Evolutionary conservation across 148 eudicot species (phyloP).

Genomic region (Pouteria glomerata): DNA sequence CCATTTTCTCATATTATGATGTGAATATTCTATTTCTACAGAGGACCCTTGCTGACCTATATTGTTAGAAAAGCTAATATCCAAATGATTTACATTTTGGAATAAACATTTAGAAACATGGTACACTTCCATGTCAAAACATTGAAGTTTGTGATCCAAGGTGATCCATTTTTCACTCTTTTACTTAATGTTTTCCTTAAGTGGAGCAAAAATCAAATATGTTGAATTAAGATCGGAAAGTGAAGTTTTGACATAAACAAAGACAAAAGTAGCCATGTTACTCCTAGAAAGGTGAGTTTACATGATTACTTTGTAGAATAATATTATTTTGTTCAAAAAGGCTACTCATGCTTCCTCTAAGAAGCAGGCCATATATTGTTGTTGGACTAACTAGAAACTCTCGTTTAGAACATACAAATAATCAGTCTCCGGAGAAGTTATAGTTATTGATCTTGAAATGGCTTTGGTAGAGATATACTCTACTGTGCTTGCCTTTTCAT

Average conservation of each 20-base stretch:
- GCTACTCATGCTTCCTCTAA: background rate
- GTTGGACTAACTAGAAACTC: background rate
- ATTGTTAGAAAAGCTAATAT: too few relatives aligned
- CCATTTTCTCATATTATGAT: background rate
- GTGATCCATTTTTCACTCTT: too few relatives aligned
- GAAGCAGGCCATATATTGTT: too few relatives aligned
- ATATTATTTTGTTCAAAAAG: background rate
- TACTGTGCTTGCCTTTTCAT: background rate
- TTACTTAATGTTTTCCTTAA: too few relatives aligned
- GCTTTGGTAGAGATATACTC: background rate
- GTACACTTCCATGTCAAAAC: too few relatives aligned
- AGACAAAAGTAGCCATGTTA: too few relatives aligned
- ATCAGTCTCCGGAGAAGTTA: background rate
- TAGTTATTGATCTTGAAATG: background rate
- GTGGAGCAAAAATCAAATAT: background rate
- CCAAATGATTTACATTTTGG: too few relatives aligned
- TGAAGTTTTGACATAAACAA: background rate
- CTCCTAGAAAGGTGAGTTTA: too few relatives aligned
- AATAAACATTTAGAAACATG: too few relatives aligned
- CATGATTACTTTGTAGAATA: background rate
- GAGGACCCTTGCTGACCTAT: too few relatives aligned
- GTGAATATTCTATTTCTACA: background rate
- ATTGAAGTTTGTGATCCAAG: too few relatives aligned
- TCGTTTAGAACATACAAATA: background rate
- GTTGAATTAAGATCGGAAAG: background rate